Conservation (phyloP, 2,329 filamentous ascomycete genomes). For the Epichloe baconii region DNA sequence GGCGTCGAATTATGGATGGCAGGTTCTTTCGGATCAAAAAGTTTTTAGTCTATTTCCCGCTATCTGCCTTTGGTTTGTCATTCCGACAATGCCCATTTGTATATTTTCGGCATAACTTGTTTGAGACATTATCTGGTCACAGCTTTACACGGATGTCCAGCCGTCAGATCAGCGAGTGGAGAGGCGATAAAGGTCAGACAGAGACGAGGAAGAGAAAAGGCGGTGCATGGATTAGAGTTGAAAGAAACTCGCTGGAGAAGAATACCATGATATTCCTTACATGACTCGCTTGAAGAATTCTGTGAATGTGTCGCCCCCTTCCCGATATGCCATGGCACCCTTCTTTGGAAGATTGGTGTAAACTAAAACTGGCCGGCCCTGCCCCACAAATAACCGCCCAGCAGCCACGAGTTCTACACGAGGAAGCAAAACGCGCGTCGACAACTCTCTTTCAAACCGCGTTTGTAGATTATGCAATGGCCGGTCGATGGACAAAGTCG, state of each 20-base stretch:
- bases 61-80: background rate
- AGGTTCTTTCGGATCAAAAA: background rate
- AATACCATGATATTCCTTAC: background rate
- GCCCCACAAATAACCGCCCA: background rate
- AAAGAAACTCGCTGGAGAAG: background rate
- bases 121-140: background rate
- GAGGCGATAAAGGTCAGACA: background rate
- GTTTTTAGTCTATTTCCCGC: background rate
- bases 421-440: background rate
- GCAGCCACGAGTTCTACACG: background rate
- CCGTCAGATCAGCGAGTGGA: background rate
- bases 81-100: background rate
- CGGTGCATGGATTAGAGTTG: background rate
- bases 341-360: too few relatives aligned
- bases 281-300: background rate
- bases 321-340: too few relatives aligned
- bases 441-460: background rate
- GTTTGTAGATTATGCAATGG: background rate
- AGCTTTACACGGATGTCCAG: background rate
- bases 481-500: background rate
- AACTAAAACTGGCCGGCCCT: too few relatives aligned
- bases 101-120: constrained; percentile 2
- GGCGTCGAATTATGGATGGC: constrained; percentile 1
- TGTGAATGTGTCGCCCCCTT: too few relatives aligned
- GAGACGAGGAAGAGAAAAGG: background rate